Conservation (phyloP, 345 rosid species). For the Schrenkiella parvula region DNA sequence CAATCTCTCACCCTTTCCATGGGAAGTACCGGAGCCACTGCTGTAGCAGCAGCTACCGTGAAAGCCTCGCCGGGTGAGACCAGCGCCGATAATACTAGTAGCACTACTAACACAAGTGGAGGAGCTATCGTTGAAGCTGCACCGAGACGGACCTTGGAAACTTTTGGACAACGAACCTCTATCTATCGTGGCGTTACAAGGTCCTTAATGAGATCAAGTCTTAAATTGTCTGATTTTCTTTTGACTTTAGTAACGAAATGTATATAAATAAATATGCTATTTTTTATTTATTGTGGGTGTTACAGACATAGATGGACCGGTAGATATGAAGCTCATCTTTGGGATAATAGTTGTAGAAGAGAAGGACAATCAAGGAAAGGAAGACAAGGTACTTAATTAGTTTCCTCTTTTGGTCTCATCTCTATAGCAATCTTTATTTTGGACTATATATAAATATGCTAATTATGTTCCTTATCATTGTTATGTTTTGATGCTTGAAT, state of each 20-base stretch:
- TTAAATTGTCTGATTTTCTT: neutral
- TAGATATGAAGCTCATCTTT: conserved; percentile 97
- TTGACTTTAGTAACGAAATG: neutral
- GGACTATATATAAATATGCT: neutral
- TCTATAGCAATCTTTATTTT: neutral
- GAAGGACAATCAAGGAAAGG: conserved; percentile 99
- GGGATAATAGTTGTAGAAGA: conserved; percentile 99
- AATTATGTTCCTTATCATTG: conserved; percentile 17
- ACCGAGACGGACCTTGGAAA: conserved; percentile 82
- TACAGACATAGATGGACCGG: conserved; percentile 98
- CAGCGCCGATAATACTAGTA: conserved; percentile 56
- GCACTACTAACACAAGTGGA: conserved; percentile 46
- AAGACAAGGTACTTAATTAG: conserved; percentile 69
- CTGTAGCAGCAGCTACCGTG: conserved; percentile 15
- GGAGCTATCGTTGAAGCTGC: conserved; percentile 54
- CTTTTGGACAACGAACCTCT: conserved; percentile 96
- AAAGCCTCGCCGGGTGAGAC: conserved; percentile 60
- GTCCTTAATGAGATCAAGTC: conserved; percentile 26
- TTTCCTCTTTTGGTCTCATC: neutral
- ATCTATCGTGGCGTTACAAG: conserved; percentile 98
- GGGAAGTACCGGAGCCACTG: conserved; percentile 53
- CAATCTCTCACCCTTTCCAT: conserved; percentile 86
- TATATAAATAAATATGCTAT: neutral
- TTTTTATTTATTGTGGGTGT: neutral
- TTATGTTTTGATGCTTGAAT: conserved; percentile 20